Base-by-base conservation (phyloP, 2,329 filamentous ascomycete species). In the Rosellinia necatrix region DNA sequence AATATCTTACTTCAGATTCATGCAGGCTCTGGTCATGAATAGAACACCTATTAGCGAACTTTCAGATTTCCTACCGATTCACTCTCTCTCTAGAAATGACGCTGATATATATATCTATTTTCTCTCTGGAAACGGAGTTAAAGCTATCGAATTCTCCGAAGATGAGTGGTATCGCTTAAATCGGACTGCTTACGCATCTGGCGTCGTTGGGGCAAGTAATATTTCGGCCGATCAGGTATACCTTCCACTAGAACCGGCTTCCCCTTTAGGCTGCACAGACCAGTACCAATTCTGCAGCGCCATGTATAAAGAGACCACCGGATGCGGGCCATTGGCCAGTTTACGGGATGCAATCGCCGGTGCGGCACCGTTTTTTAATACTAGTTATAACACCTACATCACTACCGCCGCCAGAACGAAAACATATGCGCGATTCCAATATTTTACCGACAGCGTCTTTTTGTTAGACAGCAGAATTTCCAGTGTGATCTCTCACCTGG, bases 201-300 rank as follows among this genome's bases (percentile, higher is more conserved):
- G n/a, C 12, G n/a, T 32, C 6, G n/a, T 46, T 21, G 19, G 17
- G 21, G 35, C 30, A 24, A n/a, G 19, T 2, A 15, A n/a, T 37
- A 15, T 37, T 13, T 30, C 42, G 21, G 6, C 12, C 17, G 13
- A 25, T 21, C 34, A 22, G 17, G 9, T 22, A 9, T 55, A 56
- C 42, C 21, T 27, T 2, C 49, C 51, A 10, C 5, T 13, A 5
- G 59, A 57, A 43, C 27, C 49, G 10, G 56, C 59, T 1, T 62
- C 59, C 4, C 56, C 53, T 21, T 17, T 59, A 15, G 54, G 46
- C 2, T 59, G 56, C 27, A 30, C 29, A 8, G 17, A 54, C 7
- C 53, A 59, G 19, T 53, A 53, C 7, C 56, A 62, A 22, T 59
- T 57, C 13, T 62, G 59, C 32, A 50, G 43, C 32, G 24, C 25